Evolutionary conservation across 2,329 filamentous ascomycete genomes (phyloP), one percentile per base, ranked within the genome.

Genomic region (Microcyclospora tardicrescens): DNA sequence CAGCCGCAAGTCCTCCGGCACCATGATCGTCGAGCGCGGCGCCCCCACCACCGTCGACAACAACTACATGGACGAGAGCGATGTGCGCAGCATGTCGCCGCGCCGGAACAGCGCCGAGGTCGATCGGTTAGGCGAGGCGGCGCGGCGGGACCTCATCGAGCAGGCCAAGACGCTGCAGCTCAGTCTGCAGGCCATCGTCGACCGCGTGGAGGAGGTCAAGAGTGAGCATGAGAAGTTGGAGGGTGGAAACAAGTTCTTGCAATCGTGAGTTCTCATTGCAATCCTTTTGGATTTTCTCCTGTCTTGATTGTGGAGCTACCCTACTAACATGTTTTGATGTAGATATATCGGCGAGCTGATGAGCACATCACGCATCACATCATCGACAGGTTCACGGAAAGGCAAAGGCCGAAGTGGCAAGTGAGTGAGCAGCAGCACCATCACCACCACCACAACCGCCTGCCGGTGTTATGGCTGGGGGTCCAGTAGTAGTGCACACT

Each of bases 281-380:
- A 8, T 35, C 16, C 45, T 49, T 27, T 44, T 16, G 12, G 16
- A 13, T 16, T 11, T 19, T 39, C 13, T n/a, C 16, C 35, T 39
- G 16, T 11, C n/a, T 19, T 24, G 19, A 8, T 24, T 24, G n/a
- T 28, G 33, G 12, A 12, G 13, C 16, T 28, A 10, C 28, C 5
- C 12, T 2, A 27, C 27, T 10, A 29, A 37, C 13, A 31, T 33
- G 6, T 29, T 31, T 29, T 16, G 53, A 3, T 15, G 6, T 43
- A 94, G 94, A 61, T 96, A 96, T 60, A 96, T 96, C 54, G 89
- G 89, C 48, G 89, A 94, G 56, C 71, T 96, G 39, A 96, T 94
- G 75, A 84, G 84, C 53, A 77, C 74, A 50, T 71, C 68, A 51
- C 76, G 77, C 55, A 69, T 77, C 53, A 69, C 66, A n/a, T 65